Evolutionary conservation across 2,329 filamentous ascomycete genomes (phyloP).

Genomic region (Penicillium sp.): DNA sequence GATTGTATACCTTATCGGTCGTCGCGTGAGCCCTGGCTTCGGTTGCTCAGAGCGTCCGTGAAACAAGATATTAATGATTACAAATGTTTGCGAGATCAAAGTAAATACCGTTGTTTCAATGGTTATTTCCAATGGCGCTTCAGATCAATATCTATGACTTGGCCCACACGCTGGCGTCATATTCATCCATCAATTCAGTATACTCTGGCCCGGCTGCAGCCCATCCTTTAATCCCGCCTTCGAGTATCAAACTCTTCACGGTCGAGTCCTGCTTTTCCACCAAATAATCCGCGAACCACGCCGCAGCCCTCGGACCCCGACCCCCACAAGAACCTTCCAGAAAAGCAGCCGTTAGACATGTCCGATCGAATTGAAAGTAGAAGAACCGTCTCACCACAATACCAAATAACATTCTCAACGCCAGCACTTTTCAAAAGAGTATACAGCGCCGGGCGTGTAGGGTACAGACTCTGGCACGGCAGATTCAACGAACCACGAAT

Average conservation of each 20-base stretch:
- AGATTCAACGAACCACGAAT: slow-evolving; percentile 55
- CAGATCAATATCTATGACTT: slow-evolving; percentile 4
- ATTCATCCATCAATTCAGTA: slow-evolving; percentile 50
- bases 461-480: slow-evolving; percentile 42
- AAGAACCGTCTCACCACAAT: slow-evolving; percentile 37
- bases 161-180: slow-evolving; percentile 19
- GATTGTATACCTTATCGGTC: neutral
- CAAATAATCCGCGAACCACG: slow-evolving; percentile 57
- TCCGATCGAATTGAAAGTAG: neutral
- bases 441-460: slow-evolving; percentile 37
- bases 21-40: neutral
- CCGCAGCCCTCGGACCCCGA: slow-evolving; percentile 54
- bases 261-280: slow-evolving; percentile 38
- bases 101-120: neutral
- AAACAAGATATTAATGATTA: neutral
- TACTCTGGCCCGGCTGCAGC: slow-evolving; percentile 49
- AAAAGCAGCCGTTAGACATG: neutral
- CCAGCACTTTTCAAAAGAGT: slow-evolving; percentile 29
- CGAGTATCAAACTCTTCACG: slow-evolving; percentile 51
- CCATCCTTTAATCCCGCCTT: slow-evolving; percentile 58
- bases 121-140: neutral
- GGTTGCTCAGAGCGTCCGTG: too few species aligned
- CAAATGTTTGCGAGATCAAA: neutral
- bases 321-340: slow-evolving; percentile 53
- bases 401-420: slow-evolving; percentile 39